Conservation (phyloP, 2,329 filamentous ascomycete genomes). For the Didymella lethalis region DNA sequence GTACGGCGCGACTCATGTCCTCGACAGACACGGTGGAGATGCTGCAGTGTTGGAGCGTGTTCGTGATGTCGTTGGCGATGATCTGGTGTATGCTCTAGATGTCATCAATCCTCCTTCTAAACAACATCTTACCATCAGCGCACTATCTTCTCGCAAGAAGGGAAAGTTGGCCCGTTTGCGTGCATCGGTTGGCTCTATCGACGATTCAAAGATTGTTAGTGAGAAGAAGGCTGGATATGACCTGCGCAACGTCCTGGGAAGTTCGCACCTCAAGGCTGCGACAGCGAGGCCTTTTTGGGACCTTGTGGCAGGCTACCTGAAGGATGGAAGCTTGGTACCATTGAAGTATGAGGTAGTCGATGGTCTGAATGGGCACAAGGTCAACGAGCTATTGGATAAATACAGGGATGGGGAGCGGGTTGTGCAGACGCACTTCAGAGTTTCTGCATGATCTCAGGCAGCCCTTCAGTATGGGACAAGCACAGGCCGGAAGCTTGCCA, state of each 20-base stretch:
- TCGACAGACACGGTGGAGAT: background rate
- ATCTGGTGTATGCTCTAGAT: slow-evolving; percentile 1
- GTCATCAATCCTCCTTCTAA: slow-evolving; percentile 3
- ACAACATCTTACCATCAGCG: slow-evolving; percentile 6
- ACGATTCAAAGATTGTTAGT: slow-evolving; percentile 5
- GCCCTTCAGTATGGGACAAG: background rate
- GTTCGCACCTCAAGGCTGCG: background rate
- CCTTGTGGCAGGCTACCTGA: background rate
- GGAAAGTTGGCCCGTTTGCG: slow-evolving; percentile 3
- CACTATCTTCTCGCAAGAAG: slow-evolving; percentile 1
- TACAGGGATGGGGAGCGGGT: slow-evolving; percentile 2
- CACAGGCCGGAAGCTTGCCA: background rate
- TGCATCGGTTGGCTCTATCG: background rate
- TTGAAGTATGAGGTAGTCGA: background rate
- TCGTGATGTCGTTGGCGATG: background rate
- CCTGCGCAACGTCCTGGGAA: slow-evolving; percentile 1
- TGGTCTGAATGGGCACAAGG: background rate
- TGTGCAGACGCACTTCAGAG: background rate
- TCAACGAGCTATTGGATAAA: background rate
- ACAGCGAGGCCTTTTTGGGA: slow-evolving; percentile 4
- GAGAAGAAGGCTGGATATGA: slow-evolving; percentile 1
- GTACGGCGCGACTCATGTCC: background rate
- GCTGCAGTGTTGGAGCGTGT: background rate
- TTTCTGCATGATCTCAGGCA: slow-evolving; percentile 1
- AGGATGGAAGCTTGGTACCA: background rate